phyloP scores from a whole-genome alignment of 345 rosid genomes.

The Hirschfeldia incana region DNA sequence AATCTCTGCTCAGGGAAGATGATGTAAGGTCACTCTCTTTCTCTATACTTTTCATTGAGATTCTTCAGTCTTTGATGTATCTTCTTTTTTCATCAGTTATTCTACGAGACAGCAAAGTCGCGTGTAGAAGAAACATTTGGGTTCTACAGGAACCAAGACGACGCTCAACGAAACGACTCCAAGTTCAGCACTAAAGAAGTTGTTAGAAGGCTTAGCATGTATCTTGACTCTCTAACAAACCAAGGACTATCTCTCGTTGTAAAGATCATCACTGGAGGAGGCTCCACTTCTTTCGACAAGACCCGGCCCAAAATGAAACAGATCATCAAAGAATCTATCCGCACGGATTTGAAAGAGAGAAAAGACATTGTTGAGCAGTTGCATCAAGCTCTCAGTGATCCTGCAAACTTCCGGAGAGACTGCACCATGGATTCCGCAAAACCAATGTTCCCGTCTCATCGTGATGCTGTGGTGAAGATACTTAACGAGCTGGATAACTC shows the following conservation, averaged over 20 bases:
- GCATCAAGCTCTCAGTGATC: conserved; percentile 51
- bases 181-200: conserved; percentile 36
- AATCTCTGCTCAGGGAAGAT: conserved; percentile 76
- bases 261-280: conserved; percentile 53
- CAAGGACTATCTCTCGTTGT: conserved; percentile 63
- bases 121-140: conserved; percentile 69
- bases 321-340: conserved; percentile 50
- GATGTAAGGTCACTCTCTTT: conserved; percentile 59
- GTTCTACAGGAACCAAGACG: conserved; percentile 34
- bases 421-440: conserved; percentile 23
- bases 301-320: conserved; percentile 61
- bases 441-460: conserved; percentile 43
- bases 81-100: conserved; percentile 50
- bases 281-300: conserved; percentile 48
- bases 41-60: not conserved
- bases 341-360: conserved; percentile 22
- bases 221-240: conserved; percentile 59
- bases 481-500: conserved; percentile 57
- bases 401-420: conserved; percentile 47
- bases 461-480: conserved; percentile 46
- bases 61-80: not conserved
- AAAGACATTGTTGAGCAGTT: conserved; percentile 40
- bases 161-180: conserved; percentile 23
- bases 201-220: conserved; percentile 40
- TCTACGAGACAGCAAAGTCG: conserved; percentile 54